Conservation (phyloP, 2,329 filamentous ascomycete genomes). For the Thyridium curvatum region DNA sequence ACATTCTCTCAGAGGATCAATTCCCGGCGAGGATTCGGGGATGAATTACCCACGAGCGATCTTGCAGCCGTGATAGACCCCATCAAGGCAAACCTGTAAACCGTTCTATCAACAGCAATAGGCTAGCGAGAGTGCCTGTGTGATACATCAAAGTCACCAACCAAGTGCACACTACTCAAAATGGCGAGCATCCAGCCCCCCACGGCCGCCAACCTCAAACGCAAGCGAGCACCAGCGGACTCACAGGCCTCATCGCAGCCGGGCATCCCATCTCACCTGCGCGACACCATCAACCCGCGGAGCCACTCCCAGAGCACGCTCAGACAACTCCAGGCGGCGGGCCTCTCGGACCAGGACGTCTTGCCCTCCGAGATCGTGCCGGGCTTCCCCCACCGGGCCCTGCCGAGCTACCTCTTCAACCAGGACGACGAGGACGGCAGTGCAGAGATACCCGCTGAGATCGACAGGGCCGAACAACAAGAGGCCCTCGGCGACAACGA, state of each 20-base stretch:
- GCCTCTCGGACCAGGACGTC: conserved; percentile 39
- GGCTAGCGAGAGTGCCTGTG: too few species aligned
- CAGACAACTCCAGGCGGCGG: conserved; percentile 46
- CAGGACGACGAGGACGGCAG: not conserved
- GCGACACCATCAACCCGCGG: conserved; percentile 43
- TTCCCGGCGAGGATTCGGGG: too few species aligned
- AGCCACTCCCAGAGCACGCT: conserved; percentile 47
- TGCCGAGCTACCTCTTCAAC: conserved; percentile 14
- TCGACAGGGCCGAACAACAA: too few species aligned
- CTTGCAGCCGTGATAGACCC: too few species aligned
- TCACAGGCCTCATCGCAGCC: conserved; percentile 7
- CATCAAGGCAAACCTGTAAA: too few species aligned
- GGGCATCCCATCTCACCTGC: conserved; percentile 14
- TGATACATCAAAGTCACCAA: too few species aligned
- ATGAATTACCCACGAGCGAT: too few species aligned
- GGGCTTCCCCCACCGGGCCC: conserved; percentile 45
- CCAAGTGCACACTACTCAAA: too few species aligned
- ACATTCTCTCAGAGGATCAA: too few species aligned
- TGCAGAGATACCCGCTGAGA: not conserved
- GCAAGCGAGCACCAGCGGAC: conserved; percentile 16
- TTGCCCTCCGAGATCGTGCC: conserved; percentile 28
- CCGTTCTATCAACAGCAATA: too few species aligned
- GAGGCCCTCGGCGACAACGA: not conserved
- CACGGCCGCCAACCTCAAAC: conserved; percentile 19
- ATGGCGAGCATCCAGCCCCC: conserved; percentile 11